Conservation (phyloP, 2,329 filamentous ascomycete genomes). For the Penicillium sp. region DNA sequence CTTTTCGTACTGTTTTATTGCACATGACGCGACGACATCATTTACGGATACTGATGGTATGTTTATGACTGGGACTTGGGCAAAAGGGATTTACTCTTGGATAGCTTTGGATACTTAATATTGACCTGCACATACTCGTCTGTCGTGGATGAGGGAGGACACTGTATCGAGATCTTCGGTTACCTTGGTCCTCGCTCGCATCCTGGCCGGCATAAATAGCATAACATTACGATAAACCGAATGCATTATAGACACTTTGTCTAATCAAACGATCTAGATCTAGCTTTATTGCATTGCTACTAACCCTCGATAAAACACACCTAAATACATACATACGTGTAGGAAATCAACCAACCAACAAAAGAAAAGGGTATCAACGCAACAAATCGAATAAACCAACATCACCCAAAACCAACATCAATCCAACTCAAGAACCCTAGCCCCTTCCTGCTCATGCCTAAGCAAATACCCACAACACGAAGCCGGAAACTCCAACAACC, state of each 20-base stretch:
- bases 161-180: background rate
- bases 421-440: slow-evolving; percentile 6
- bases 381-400: background rate
- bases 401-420: background rate
- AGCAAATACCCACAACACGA: slow-evolving; percentile 34
- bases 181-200: background rate
- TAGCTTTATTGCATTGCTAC: background rate
- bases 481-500: slow-evolving; percentile 35
- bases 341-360: background rate
- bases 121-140: background rate
- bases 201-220: background rate
- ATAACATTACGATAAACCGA: background rate
- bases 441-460: slow-evolving; percentile 22
- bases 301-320: background rate
- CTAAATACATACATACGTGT: too few species aligned
- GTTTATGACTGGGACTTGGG: slow-evolving; percentile 2
- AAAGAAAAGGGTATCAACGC: background rate
- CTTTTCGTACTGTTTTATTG: slow-evolving; percentile 1
- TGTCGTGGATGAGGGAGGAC: background rate
- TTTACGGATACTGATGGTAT: background rate
- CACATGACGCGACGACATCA: slow-evolving; percentile 19
- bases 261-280: background rate
- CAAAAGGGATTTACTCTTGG: background rate
- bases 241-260: background rate
- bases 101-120: slow-evolving; percentile 20